Conservation (phyloP, 306 rosid genomes). For the Senna tora region DNA sequence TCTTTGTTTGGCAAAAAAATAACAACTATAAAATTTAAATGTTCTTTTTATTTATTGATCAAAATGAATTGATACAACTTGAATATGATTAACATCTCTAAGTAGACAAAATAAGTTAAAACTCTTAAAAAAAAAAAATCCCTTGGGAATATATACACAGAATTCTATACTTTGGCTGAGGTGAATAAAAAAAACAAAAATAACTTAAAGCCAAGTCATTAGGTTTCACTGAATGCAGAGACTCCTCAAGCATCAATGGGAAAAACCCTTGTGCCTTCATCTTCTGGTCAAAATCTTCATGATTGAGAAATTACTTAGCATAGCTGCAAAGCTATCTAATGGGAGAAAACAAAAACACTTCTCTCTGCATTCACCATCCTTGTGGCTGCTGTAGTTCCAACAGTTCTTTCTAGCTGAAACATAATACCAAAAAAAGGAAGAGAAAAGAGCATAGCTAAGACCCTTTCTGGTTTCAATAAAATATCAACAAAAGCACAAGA, state of each 20-base stretch:
- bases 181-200: not conserved
- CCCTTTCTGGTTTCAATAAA: not conserved
- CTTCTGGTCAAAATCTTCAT: not conserved
- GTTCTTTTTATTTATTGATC: no score
- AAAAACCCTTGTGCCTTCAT: slow-evolving; percentile 17
- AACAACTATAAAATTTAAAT: no score
- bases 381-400: slow-evolving; percentile 44
- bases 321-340: slow-evolving; percentile 21
- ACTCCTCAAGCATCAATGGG: not conserved
- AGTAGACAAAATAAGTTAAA: no score
- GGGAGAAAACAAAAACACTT: slow-evolving; percentile 50
- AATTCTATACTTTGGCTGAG: not conserved
- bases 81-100: no score
- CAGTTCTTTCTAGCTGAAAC: slow-evolving; percentile 54
- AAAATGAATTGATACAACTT: no score
- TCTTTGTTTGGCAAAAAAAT: no score
- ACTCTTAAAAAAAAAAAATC: no score
- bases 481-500: not conserved
- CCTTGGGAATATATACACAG: not conserved
- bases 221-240: no score
- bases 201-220: not conserved
- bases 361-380: slow-evolving; percentile 51
- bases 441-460: not conserved
- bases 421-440: slow-evolving; percentile 1
- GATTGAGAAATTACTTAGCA: not conserved